Evolutionary conservation across 352 stramenopile genomes (phyloP), one percentile per base, ranked within the genome.

Genomic region (Blastocystis sp.): DNA sequence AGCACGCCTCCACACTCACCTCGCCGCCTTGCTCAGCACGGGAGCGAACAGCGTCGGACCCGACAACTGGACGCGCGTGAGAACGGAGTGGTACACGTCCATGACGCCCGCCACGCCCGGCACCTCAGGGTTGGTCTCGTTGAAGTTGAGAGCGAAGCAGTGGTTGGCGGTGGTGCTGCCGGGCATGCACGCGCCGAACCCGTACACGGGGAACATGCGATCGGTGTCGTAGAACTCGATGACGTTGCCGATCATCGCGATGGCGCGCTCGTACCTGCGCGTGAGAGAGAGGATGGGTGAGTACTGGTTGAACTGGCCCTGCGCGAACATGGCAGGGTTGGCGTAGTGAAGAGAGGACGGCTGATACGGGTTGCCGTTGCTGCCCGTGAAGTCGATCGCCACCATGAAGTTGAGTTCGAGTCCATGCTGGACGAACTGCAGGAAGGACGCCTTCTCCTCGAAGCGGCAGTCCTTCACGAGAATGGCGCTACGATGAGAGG

Each of bases 131-230:
- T 94, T 93, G 3, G 91, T 93, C 39, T 92, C 91, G 61, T 95
- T 94, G 35, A 93, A 78, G 78, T 94, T 95, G 16, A 96, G 91
- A 21, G 95, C 93, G 91, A 98, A 98, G 91, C 95, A 97, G 91
- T 98, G 95, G 50, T 94, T 90, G 37, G 97, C 94, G 16, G 93
- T 91, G 19, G 89, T 80, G 13, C 88, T 90, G 50, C 92, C 93
- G 39, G 92, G 92, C 81, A 96, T 94, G 69, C 96, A 96, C 0
- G 93, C 94, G 41, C 94, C 94, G 91, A 96, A 96, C 13, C 94
- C 94, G 45, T 91, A 94, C 3, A 95, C 92, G 26, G 93, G 93
- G 89, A 95, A 95, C 60, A 91, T 90, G 67, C 94, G 91, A 90
- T 96, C 93, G 16, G 65, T 90, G 91, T 96, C 94, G 88, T 95